Evolutionary conservation across 2,329 filamentous ascomycete genomes (phyloP).

Genomic region (Colletotrichum falcatum): DNA sequence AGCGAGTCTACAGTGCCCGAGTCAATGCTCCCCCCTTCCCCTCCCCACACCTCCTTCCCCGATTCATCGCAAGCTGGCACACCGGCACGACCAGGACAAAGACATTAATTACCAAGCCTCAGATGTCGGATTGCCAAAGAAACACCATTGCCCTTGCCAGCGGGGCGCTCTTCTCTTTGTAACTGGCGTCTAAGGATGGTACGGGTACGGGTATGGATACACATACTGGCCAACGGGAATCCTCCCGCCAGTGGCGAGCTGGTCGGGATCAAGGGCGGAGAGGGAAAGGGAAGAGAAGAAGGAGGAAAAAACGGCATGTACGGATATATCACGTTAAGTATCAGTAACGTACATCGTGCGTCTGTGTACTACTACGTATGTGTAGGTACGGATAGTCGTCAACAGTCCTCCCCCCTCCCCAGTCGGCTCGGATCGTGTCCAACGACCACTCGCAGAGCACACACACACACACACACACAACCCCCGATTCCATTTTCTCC

Average conservation of each 20-base stretch:
- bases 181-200: conserved; percentile 16
- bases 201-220: too few species aligned
- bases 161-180: not conserved
- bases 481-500: not conserved
- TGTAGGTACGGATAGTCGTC: not conserved
- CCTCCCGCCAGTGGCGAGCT: conserved; percentile 27
- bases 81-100: not conserved
- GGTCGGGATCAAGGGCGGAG: conserved; percentile 33
- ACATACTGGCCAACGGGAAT: conserved; percentile 29
- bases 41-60: too few species aligned
- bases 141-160: not conserved
- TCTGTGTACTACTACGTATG: too few species aligned
- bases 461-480: too few species aligned
- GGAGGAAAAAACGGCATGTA: not conserved
- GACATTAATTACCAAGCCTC: conserved; percentile 7
- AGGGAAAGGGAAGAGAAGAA: not conserved
- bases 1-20: not conserved
- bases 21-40: not conserved
- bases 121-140: not conserved
- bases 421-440: conserved; percentile 24
- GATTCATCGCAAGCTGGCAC: not conserved
- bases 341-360: too few species aligned
- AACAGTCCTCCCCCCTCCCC: conserved; percentile 15
- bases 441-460: not conserved
- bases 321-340: too few species aligned